Evolutionary conservation across 2,329 filamentous ascomycete genomes (phyloP), one percentile per base, ranked within the genome.

Genomic region (Monilinia polystroma): DNA sequence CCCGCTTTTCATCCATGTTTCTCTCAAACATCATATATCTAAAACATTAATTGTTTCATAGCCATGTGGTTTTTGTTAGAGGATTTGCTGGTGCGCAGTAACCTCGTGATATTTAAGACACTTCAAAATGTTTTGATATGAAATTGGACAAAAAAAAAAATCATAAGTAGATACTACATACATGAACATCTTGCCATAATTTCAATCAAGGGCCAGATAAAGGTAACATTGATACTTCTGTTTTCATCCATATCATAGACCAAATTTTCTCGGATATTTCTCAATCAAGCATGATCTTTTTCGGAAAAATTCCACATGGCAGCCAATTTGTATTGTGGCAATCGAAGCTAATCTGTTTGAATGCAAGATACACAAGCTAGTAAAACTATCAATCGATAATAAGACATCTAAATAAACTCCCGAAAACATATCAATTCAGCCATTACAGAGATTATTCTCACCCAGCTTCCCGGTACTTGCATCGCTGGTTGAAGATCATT

Each of bases 311-410:
- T n/a, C 6, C 20, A 49, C 12, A 29, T 52, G 11, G 49, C 38
- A 55, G 53, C 52, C 20, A 41, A 38, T 60, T 60, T 47, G 32
- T 20, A 11, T 32, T 59, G 32, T 35, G 32, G 32, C 32, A 5
- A 35, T 35, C 32, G 20, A 59, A 49, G 29, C 45, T 60, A 59
- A 60, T 60, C 45, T 60, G 38, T n/a, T 18, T 43, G 41, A 14
- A 59, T 59, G n/a, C 23, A 59, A 49, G 10, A 43, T 23, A 41
- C 45, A n/a, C 20, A 60, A 60, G 45, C 58, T 60, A 51, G 57
- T 45, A 60, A 60, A 38, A 20, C 29, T 23, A 60, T 60, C 20
- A 60, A 60, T 60, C 43, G 49, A 60, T 60, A 60, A 60, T 45
- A 51, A 51, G 16, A 51, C 29, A 35, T 60, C 26, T 51, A 35